These are phyloP conservation scores for Pseudonectria foliicola DNA, from an alignment of 2,329 filamentous ascomycete genomes.

Conservation along the genomic window DNA sequence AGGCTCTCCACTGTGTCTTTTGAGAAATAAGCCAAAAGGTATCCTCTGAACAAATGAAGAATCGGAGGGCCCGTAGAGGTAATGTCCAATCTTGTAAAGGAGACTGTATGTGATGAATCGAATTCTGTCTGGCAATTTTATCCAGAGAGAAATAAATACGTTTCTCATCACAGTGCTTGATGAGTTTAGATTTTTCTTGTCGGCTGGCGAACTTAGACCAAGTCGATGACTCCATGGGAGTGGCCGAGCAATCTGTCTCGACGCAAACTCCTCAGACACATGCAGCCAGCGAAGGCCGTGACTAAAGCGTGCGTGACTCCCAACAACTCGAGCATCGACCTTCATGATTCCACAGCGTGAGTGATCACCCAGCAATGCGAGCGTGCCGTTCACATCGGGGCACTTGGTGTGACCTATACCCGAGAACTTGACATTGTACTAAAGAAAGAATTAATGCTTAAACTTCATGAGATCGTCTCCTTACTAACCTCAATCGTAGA, in stretches of 20 bases:
- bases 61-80: slow-evolving; percentile 2
- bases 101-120: slow-evolving; percentile 1
- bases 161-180: not conserved
- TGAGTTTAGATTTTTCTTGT: not conserved
- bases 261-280: slow-evolving; percentile 10
- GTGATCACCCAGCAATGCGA: slow-evolving; percentile 25
- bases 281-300: slow-evolving; percentile 20
- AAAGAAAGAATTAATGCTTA: not conserved
- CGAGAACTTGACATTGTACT: slow-evolving; percentile 4
- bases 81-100: not conserved
- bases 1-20: slow-evolving; percentile 7
- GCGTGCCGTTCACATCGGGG: slow-evolving; percentile 15
- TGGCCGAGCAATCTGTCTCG: not conserved
- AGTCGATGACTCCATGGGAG: not conserved
- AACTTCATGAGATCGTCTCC: not conserved
- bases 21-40: slow-evolving; percentile 27
- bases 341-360: slow-evolving; percentile 18
- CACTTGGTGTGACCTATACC: slow-evolving; percentile 4
- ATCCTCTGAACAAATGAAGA: slow-evolving; percentile 14
- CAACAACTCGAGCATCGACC: slow-evolving; percentile 24
- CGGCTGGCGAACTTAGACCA: not conserved
- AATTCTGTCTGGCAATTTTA: not conserved
- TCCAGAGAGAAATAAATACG: slow-evolving; percentile 3
- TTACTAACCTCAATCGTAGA: slow-evolving; percentile 24
- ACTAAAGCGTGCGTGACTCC: slow-evolving; percentile 21